These are phyloP conservation scores for Pinus albicaulis DNA, from an alignment of 75 land plant genomes.

Conservation along the genomic window DNA sequence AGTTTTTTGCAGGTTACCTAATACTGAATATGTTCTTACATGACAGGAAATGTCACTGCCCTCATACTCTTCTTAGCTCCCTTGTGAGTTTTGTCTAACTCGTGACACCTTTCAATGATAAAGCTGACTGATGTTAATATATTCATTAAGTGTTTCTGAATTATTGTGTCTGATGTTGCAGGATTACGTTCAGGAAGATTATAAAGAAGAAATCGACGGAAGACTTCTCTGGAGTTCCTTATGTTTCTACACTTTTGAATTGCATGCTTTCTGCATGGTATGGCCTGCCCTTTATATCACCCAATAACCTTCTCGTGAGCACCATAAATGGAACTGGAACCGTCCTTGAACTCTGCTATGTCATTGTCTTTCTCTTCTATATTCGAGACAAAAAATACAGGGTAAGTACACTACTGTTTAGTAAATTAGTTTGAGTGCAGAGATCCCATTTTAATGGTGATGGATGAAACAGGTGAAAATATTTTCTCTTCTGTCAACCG, in stretches of 20 bases:
- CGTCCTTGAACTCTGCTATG: conserved; percentile 60
- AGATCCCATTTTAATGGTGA: not conserved
- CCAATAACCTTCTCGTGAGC: conserved; percentile 64
- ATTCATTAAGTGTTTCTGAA: too few species aligned
- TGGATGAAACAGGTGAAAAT: conserved; percentile 15
- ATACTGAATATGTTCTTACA: too few species aligned
- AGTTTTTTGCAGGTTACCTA: too few species aligned
- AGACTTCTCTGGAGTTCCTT: conserved; percentile 68
- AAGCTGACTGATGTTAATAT: too few species aligned
- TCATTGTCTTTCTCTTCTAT: conserved; percentile 49
- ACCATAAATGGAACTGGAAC: conserved; percentile 76
- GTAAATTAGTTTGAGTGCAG: not conserved
- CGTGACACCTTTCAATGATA: too few species aligned
- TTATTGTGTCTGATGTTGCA: not conserved
- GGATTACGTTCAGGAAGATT: conserved; percentile 61
- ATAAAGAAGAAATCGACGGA: conserved; percentile 45
- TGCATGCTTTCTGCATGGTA: conserved; percentile 63
- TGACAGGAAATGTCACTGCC: too few species aligned
- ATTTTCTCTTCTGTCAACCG: conserved; percentile 23
- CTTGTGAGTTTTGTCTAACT: too few species aligned
- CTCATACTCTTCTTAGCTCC: too few species aligned
- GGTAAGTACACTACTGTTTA: not conserved
- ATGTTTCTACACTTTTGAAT: conserved; percentile 60
- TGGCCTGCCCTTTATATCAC: conserved; percentile 78
- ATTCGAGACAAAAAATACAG: conserved; percentile 39